Evolutionary conservation across 1,284 basidiomycete genomes (phyloP), one percentile per base, ranked within the genome.

Genomic region (Moniliella sp.): DNA sequence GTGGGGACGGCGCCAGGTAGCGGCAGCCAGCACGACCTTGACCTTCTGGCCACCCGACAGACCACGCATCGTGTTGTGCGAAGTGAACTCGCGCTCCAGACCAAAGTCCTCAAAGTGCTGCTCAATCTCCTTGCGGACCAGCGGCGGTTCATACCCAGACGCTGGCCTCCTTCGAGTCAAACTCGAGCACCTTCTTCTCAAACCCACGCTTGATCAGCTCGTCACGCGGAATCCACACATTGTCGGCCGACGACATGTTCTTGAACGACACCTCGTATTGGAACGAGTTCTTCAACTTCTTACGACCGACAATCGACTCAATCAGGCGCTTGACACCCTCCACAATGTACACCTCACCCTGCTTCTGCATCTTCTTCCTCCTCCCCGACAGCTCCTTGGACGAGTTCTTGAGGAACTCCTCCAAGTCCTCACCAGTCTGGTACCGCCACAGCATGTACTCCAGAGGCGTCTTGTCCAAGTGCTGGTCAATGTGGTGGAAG

Each of bases 381-480:
- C 46, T 54, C 27, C 41, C 40, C 21, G 46, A 34, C 32, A 59
- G 39, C 39, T 43, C 34, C 27, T 47, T 48, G 32, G 41, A 45
- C 30, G 44, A 33, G n/a, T n/a, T n/a, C 48, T 59, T 59, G 39
- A 57, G 43, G 46, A 53, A 48, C 49, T 59, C 56, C 46, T 59
- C 56, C 18, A 57, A 43, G 40, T 59, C 56, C 45, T 59, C 56
- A 44, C 56, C 56, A 26, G 56, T 59, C 51, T 59, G 56, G 56
- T 59, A 59, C 28, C 56, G 56, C 56, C 56, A 59, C 33, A 59
- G 51, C 56, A 59, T 59, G 54, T 59, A 59, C 45, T 59, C 56
- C 28, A 59, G 44, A 2, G 56, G 56, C 8, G 56, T 59, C 48
- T 56, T 59, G 49, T 59, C 56, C 17, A 59, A 45, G 48, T 59